These are phyloP conservation scores for Globisporangium cylindrosporum DNA, from an alignment of 352 stramenopile genomes.

Conservation along the genomic window DNA sequence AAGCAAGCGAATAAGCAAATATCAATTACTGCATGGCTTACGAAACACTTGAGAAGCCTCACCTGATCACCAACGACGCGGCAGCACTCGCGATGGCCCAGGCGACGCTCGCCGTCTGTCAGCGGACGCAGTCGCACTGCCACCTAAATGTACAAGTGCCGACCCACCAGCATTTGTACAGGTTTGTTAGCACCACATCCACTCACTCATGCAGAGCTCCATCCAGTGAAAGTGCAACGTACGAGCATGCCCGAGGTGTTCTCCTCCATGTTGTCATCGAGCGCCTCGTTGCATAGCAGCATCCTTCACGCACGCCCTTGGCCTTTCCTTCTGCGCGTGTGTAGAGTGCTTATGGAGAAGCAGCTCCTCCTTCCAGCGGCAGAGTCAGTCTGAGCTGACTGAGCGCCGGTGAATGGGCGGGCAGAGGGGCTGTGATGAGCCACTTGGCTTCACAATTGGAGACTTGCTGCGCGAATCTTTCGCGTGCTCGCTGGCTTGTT, in stretches of 20 bases:
- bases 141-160: conserved; percentile 26
- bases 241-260: conserved; percentile 45
- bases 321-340: background rate
- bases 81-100: conserved; percentile 53
- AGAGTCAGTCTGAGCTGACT: background rate
- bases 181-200: background rate
- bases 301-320: background rate
- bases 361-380: background rate
- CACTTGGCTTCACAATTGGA: conserved; percentile 7
- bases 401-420: background rate
- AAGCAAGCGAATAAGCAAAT: background rate
- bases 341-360: background rate
- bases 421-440: background rate
- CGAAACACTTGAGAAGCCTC: background rate
- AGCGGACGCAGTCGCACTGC: conserved; percentile 51
- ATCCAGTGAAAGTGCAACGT: background rate
- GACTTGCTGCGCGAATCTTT: conserved; percentile 2
- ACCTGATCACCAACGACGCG: conserved; percentile 58
- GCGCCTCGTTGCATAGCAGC: conserved; percentile 14
- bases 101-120: conserved; percentile 33
- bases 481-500: conserved; percentile 5
- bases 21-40: background rate
- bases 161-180: background rate
- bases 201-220: background rate
- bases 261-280: conserved; percentile 36